These are phyloP conservation scores for Pyrus hybrid DNA, from an alignment of 331 rosid genomes.

Conservation along the genomic window DNA sequence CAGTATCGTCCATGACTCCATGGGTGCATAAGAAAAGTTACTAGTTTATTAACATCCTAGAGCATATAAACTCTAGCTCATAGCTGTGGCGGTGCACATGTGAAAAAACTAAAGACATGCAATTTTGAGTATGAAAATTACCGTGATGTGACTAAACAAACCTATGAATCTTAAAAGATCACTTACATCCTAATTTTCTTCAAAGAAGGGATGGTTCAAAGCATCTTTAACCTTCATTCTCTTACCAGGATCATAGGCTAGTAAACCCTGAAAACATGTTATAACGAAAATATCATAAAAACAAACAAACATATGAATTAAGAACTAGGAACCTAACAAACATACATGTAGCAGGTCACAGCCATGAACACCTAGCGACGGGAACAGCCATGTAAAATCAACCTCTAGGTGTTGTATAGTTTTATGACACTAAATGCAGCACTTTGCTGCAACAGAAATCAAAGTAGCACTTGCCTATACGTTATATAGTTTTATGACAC, in stretches of 20 bases:
- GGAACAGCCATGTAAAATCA: background rate
- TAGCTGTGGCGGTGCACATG: background rate
- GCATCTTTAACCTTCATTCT: no score
- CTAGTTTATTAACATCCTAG: background rate
- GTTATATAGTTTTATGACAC: no score
- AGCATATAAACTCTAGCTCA: background rate
- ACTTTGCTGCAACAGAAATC: no score
- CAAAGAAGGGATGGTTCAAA: no score
- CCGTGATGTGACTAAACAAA: slow-evolving; percentile 51
- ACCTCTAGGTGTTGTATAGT: background rate
- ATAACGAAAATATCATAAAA: no score
- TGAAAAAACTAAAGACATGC: background rate
- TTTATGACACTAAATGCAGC: no score
- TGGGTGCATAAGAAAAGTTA: slow-evolving; percentile 27
- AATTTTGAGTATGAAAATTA: background rate
- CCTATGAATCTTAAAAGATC: slow-evolving; percentile 94
- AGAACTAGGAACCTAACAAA: no score
- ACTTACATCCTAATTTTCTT: background rate
- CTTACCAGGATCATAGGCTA: no score
- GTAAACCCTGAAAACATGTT: no score
- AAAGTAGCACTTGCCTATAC: no score
- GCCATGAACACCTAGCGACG: background rate
- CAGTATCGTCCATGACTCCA: slow-evolving; percentile 80
- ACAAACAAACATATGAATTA: no score
- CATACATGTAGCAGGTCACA: background rate